Conservation (phyloP, 208 protist genomes). For the Leishmania turanica region DNA sequence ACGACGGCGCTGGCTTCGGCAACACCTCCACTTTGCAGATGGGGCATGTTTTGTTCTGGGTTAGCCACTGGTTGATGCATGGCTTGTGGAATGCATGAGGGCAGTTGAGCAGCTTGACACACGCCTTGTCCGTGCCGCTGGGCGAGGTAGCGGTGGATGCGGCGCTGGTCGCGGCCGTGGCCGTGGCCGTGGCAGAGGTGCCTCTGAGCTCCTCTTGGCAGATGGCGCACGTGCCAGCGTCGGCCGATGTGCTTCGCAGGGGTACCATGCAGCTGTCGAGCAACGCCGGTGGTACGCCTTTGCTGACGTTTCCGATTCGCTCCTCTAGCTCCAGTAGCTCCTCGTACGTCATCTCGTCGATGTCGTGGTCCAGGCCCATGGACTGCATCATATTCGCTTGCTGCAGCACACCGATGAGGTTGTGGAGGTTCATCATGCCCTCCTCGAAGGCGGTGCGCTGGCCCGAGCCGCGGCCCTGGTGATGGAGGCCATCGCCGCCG, state of each 20-base stretch:
- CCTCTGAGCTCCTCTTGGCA: slow-evolving; percentile 57
- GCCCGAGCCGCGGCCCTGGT: slow-evolving; percentile 7
- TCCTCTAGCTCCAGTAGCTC: slow-evolving; percentile 85
- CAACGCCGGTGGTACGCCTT: slow-evolving; percentile 50
- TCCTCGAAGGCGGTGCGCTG: slow-evolving; percentile 13
- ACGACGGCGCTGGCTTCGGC: slow-evolving; percentile 11
- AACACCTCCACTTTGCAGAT: slow-evolving; percentile 72
- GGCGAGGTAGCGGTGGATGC: not conserved
- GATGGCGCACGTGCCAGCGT: slow-evolving; percentile 56
- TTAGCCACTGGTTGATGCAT: slow-evolving; percentile 77
- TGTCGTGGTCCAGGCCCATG: slow-evolving; percentile 67
- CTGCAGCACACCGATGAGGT: slow-evolving; percentile 32
- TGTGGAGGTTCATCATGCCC: slow-evolving; percentile 23
- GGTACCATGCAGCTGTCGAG: slow-evolving; percentile 38
- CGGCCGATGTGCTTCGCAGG: slow-evolving; percentile 12
- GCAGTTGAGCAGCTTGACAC: slow-evolving; percentile 55
- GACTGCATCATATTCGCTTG: slow-evolving; percentile 49
- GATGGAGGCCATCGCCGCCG: not conserved
- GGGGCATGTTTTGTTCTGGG: slow-evolving; percentile 69
- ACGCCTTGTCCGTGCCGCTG: slow-evolving; percentile 1
- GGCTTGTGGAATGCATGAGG: slow-evolving; percentile 69
- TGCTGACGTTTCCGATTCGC: slow-evolving; percentile 82
- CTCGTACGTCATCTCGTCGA: slow-evolving; percentile 91
- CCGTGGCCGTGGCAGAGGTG: slow-evolving; percentile 7
- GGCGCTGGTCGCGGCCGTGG: slow-evolving; percentile 5